Base-by-base conservation (phyloP, 2,329 filamentous ascomycete genomes). In the Colletotrichum filicis region DNA sequence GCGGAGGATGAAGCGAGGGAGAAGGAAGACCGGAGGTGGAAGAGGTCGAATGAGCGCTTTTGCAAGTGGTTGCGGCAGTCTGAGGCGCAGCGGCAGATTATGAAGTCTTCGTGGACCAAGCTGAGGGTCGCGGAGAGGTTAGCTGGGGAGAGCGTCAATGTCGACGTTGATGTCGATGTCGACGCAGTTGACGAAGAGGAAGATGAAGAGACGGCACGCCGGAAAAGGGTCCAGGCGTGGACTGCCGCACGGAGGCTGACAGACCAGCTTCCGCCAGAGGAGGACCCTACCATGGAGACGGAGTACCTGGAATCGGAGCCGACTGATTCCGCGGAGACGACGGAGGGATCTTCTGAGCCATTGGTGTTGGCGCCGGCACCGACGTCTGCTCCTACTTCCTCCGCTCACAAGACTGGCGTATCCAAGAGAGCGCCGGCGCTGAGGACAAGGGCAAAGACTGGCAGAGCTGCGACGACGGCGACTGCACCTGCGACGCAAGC, bases 101-200 rank as follows among this genome's bases (percentile, higher is more conserved):
- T 73, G 66, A 73, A 73, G 66, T 73, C 70, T 16, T 73, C 70
- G 66, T 73, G 70, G 70, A 73, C 70, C 6, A 73, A 70, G 55
- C 24, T 73, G n/a, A 55, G 70, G 35, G 70, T 73, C 1, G 70
- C 66, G n/a, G 70, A 73, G 59, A 53, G 70, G 55, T 14, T 73
- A 24, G 70, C 70, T 4, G 16, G 46, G 1, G 68, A 71, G 56
- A 26, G 14, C 35, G 58, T 28, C 58, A n/a, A 22, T 2, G 56
- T 22, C 56, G 56, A 35, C 7, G 11, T 35, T 5, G 32, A 35
- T 35, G 57, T 26, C n/a, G 28, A 12, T 19, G 56, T 22, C 30
- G 56, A 24, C 12, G 49, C 6, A 19, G 37, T 9, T 28, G 62
- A 35, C 9, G 28, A 19, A 5, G 37, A 42, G 4, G 66, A 63